These are phyloP conservation scores for Litchi chinensis DNA, from an alignment of 345 rosid genomes.

Conservation along the genomic window DNA sequence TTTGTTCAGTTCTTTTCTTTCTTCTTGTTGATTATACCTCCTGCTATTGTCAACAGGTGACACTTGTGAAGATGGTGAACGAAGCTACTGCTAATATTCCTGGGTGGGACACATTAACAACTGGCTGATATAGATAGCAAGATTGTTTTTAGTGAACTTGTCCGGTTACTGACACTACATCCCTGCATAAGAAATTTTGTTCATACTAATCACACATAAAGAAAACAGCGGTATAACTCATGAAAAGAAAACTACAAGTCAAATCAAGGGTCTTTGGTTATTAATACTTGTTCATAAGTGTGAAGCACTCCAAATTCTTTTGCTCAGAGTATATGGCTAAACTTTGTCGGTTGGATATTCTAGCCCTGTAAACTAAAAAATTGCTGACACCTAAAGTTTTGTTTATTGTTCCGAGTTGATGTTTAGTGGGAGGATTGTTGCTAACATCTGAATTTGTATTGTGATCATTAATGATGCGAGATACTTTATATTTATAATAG, in stretches of 20 bases:
- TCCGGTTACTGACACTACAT: not conserved
- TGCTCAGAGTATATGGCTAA: slow-evolving; percentile 18
- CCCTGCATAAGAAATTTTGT: slow-evolving; percentile 9
- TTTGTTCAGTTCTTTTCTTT: not conserved
- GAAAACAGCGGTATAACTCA: slow-evolving; percentile 27
- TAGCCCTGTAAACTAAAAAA: slow-evolving; percentile 11
- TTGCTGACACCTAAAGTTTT: no score
- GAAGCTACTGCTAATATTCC: slow-evolving; percentile 78
- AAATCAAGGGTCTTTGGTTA: slow-evolving; percentile 11
- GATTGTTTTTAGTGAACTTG: slow-evolving; percentile 14
- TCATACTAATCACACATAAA: slow-evolving; percentile 18
- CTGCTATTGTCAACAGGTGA: slow-evolving; percentile 45
- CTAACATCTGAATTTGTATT: not conserved
- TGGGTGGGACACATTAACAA: slow-evolving; percentile 47
- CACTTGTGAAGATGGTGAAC: slow-evolving; percentile 65
- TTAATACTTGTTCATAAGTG: slow-evolving; percentile 5
- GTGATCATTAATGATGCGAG: no score
- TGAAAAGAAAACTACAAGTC: slow-evolving; percentile 12
- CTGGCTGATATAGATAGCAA: slow-evolving; percentile 25
- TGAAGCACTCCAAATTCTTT: slow-evolving; percentile 20
- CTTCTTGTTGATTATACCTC: not conserved
- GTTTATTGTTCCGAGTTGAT: not conserved
- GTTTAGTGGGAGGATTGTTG: not conserved
- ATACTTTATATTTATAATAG: no score
- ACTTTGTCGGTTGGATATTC: slow-evolving; percentile 12